These are phyloP conservation scores for Moricandia arvensis DNA, from an alignment of 345 rosid species.

Conservation along the genomic window DNA sequence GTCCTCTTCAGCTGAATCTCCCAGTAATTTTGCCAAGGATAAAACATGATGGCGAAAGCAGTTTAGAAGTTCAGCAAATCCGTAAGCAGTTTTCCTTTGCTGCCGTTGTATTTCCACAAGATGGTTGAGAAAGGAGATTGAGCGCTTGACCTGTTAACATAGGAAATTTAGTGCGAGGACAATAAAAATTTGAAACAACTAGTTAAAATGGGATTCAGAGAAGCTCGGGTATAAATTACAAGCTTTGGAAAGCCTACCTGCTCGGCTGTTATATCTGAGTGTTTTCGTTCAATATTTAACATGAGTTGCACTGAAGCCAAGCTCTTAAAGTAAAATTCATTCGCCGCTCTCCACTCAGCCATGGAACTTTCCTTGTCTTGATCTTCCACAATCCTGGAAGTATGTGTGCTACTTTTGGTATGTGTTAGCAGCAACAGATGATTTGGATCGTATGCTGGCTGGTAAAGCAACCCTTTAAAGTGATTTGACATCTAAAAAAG, in stretches of 20 bases:
- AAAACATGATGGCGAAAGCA: slow-evolving; percentile 45
- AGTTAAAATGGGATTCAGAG: background rate
- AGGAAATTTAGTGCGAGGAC: slow-evolving; percentile 22
- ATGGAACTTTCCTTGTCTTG: slow-evolving; percentile 30
- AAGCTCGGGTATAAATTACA: slow-evolving; percentile 7
- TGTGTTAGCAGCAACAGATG: slow-evolving; percentile 55
- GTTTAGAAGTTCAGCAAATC: slow-evolving; percentile 51
- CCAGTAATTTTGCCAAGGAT: slow-evolving; percentile 44
- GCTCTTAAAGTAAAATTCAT: slow-evolving; percentile 81
- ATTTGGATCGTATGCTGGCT: slow-evolving; percentile 60
- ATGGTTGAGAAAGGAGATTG: slow-evolving; percentile 78
- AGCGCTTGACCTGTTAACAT: slow-evolving; percentile 56
- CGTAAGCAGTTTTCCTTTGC: slow-evolving; percentile 66
- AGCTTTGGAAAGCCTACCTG: slow-evolving; percentile 51
- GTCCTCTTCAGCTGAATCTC: slow-evolving; percentile 32
- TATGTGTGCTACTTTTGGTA: slow-evolving; percentile 40
- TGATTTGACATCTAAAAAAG: slow-evolving; percentile 52
- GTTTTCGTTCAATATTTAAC: slow-evolving; percentile 60
- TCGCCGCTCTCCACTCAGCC: slow-evolving; percentile 60
- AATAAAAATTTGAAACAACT: slow-evolving; percentile 17
- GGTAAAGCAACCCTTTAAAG: slow-evolving; percentile 59
- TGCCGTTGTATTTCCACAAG: slow-evolving; percentile 69
- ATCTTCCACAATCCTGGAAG: slow-evolving; percentile 32
- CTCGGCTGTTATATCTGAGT: slow-evolving; percentile 69
- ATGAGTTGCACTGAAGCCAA: slow-evolving; percentile 68